Conservation (phyloP, 1,284 basidiomycete genomes). For the Paramarasmius palmivorus region DNA sequence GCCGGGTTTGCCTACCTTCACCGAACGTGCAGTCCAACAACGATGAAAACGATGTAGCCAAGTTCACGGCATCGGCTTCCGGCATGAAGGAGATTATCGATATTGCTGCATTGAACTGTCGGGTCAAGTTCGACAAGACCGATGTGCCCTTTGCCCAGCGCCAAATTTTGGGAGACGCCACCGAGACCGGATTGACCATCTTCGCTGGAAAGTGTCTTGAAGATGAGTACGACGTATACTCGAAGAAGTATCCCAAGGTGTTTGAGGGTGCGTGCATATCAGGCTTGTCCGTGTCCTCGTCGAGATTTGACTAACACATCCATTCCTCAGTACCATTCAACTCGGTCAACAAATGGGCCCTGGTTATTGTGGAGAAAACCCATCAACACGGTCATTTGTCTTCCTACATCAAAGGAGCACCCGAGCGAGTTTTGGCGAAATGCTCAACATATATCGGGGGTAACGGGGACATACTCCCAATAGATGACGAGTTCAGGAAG, state of each 20-base stretch:
- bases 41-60: slow-evolving; percentile 50
- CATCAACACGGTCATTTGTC: slow-evolving; percentile 49
- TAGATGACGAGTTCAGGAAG: slow-evolving; percentile 55
- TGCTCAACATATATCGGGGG: slow-evolving; percentile 59
- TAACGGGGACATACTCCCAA: slow-evolving; percentile 46
- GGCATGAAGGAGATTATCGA: slow-evolving; percentile 67
- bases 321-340: slow-evolving; percentile 59
- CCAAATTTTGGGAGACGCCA: slow-evolving; percentile 66
- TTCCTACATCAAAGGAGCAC: slow-evolving; percentile 66
- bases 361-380: slow-evolving; percentile 61
- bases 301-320: not conserved
- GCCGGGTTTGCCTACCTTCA: no score
- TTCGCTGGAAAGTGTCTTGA: slow-evolving; percentile 58
- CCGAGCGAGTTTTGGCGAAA: slow-evolving; percentile 65
- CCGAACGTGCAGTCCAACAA: slow-evolving; percentile 78
- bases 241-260: slow-evolving; percentile 53
- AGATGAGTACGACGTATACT: slow-evolving; percentile 52
- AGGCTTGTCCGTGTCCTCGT: no score
- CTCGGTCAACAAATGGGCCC: slow-evolving; percentile 70
- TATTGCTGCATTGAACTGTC: slow-evolving; percentile 64
- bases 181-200: slow-evolving; percentile 66
- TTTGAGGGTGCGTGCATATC: slow-evolving; percentile 46
- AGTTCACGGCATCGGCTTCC: slow-evolving; percentile 49
- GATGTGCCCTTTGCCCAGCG: slow-evolving; percentile 66
- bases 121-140: slow-evolving; percentile 66